Conservation (phyloP, 768 basidiomycete genomes). For the Mycena albidolilacea region DNA sequence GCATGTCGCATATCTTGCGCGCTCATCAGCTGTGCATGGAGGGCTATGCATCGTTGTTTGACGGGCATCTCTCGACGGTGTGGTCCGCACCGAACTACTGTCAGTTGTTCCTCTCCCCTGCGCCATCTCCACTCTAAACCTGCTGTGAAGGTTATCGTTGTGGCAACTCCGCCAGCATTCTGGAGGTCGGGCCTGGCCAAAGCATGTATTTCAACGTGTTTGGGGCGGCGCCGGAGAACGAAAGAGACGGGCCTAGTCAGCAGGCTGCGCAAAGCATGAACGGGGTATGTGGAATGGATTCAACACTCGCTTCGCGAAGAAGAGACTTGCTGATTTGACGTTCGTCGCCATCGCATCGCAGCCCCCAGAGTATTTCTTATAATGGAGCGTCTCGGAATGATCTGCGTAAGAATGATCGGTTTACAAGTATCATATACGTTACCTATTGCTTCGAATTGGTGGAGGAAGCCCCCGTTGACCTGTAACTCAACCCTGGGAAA, state of each 20-base stretch:
- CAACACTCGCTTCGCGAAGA: constrained; percentile 10
- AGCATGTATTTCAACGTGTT: constrained; percentile 97
- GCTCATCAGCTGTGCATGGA: constrained; percentile 99
- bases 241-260: constrained; percentile 86
- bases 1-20: constrained; percentile 97
- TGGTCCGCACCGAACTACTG: constrained; percentile 99
- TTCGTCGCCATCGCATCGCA: constrained; percentile 55
- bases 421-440: constrained; percentile 8
- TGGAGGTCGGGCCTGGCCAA: constrained; percentile 94
- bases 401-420: constrained; percentile 25
- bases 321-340: constrained; percentile 33
- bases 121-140: neutral
- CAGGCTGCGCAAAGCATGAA: constrained; percentile 79
- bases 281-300: constrained; percentile 68
- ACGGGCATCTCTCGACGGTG: constrained; percentile 94
- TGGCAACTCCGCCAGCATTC: constrained; percentile 95
- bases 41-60: constrained; percentile 95
- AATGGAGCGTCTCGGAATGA: constrained; percentile 1
- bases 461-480: neutral
- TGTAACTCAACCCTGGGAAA: neutral
- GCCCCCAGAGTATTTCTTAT: constrained; percentile 88
- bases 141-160: constrained; percentile 78
- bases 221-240: constrained; percentile 98
- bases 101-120: constrained; percentile 55
- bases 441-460: constrained; percentile 19